Evolutionary conservation across 2,329 filamentous ascomycete species (phyloP), one percentile per base, ranked within the genome.

Genomic region (Fusarium caatingaense): DNA sequence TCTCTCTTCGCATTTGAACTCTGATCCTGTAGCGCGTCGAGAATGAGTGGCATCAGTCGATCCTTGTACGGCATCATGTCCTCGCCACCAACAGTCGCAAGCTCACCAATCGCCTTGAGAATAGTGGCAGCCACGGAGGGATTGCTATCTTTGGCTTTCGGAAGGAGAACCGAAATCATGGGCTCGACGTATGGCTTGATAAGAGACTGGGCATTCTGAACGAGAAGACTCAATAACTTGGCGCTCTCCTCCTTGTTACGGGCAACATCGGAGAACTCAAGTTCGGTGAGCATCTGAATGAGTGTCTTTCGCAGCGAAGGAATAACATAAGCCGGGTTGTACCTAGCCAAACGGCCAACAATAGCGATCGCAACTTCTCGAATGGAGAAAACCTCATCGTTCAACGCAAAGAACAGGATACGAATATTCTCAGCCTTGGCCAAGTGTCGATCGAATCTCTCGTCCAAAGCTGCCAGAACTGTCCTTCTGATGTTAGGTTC

Each of bases 121-220:
- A 97, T 97, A 4, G 94, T 97, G 3, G 96, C 93, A 23, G 96
- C 94, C 16, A 99, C 96, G 41, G 93, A 92, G 0, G 94, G 89
- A 72, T 93, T 96, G 1, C 88, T 80, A 77, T 99, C 97, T 59
- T 88, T 91, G 8, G 95, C 93, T 78, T 98, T 98, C 2, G 96
- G 96, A 4, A 99, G 84, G n/a, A 99, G 87, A 3, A 98, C 94
- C 15, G 92, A 92, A 56, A 98, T 93, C 88, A 99, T 98, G 3
- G 96, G 94, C 76, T 98, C 94, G 47, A 99, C 96, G 75, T 98
- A 98, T 5, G 96, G 95, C 78, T 95, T 95, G 78, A 99, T 97
- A 15, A 99, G 86, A 57, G 91, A 92, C 64, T 97, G 95, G 0
- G 96, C 95, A 76, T 98, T 97, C 68, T 94, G 92, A 10, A 98